Base-by-base conservation (phyloP, 768 basidiomycete species). In the Crucibulum laeve region DNA sequence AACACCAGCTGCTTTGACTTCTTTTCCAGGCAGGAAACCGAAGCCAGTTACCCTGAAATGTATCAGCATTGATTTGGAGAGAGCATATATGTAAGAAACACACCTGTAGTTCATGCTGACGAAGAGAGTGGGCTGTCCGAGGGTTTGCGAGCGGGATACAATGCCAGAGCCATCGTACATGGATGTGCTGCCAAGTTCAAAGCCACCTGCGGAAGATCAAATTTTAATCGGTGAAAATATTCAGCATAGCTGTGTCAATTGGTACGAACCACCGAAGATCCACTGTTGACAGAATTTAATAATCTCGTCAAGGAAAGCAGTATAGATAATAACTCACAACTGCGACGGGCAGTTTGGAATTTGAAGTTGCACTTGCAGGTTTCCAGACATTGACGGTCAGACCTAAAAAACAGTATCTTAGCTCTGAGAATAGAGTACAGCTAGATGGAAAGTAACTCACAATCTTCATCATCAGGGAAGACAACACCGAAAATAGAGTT, bases 21-120 rank as follows among this genome's bases (percentile, higher is more conserved):
- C 77, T 48, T 70, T 63, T 33, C 76, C 63, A 0, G 70, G 68
- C 28, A 80, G 46, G 56, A 80, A 81, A 3, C 79, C 77, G 40
- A 77, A 71, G 4, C 70, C 76, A 68, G 24, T 17, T 38, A 35
- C 33, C 56, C 54, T 8, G 13, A 19, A 15, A 38, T 14, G 35
- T 13, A 3, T 26, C 15, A 28, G 37, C 30, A 24, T 33, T 8
- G 3, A 19, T 22, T 13, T 25, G 17, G 21, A 24, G 13, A 4
- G 3, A 13, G 30, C n/a, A 17, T 7, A 28, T 10, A 28, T 11
- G 4, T 4, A 3, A 8, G 19, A 36, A 5, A 18, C 52, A 15
- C 43, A 53, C 52, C 74, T 61, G 42, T 81, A 80, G 53, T 80
- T 80, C 61, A 77, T 70, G 51, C 71, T 74, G 8, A 80, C 77